Percentiles rank a stretch among this genome's conserved stretches.
Evolutionary conservation across 129 eudicot genomes (phyloP).

Genomic region (Lactuca saligna): DNA sequence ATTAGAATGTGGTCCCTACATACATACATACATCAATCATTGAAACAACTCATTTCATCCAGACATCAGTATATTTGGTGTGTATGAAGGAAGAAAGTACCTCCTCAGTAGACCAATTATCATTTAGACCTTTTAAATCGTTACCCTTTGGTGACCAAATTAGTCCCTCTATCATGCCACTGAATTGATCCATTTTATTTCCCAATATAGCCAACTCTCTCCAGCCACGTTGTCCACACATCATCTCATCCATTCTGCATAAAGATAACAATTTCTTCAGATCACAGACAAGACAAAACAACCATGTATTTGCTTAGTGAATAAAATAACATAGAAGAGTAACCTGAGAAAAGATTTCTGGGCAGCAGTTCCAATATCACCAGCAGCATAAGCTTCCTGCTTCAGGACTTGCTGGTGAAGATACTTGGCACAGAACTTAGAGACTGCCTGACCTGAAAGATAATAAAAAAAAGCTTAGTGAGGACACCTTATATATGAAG

Average conservation of each 20-base stretch:
- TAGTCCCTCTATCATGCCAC: slow-evolving; percentile 52
- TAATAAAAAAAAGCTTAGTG: slow-evolving; percentile 18
- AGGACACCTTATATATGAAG: slow-evolving; percentile 13
- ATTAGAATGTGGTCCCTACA: slow-evolving; percentile 60
- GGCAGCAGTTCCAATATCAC: slow-evolving; percentile 68
- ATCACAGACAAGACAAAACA: slow-evolving; percentile 19
- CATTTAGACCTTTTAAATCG: slow-evolving; percentile 34
- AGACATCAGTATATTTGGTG: not conserved
- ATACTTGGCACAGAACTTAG: slow-evolving; percentile 87
- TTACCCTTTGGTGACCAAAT: slow-evolving; percentile 49
- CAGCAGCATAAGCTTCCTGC: slow-evolving; percentile 65
- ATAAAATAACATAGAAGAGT: slow-evolving; percentile 17
- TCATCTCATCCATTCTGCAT: slow-evolving; percentile 94
- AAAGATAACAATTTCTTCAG: slow-evolving; percentile 12
- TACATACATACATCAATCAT: slow-evolving; percentile 8
- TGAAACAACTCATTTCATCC: not conserved
- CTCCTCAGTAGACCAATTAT: slow-evolving; percentile 65
- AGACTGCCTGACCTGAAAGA: slow-evolving; percentile 76
- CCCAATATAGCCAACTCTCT: slow-evolving; percentile 62
- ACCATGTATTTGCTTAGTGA: slow-evolving; percentile 8
- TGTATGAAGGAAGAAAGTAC: slow-evolving; percentile 27
- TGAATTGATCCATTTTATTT: slow-evolving; percentile 51
- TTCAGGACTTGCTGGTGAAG: slow-evolving; percentile 80
- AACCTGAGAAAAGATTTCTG: slow-evolving; percentile 85
- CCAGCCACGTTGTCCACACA: slow-evolving; percentile 70